A percentile compares a stretch with the other conserved stretches of the same genome.
These are phyloP conservation scores for Fomitopsis palustris DNA, from an alignment of 1,284 basidiomycete genomes.

Conservation along the genomic window DNA sequence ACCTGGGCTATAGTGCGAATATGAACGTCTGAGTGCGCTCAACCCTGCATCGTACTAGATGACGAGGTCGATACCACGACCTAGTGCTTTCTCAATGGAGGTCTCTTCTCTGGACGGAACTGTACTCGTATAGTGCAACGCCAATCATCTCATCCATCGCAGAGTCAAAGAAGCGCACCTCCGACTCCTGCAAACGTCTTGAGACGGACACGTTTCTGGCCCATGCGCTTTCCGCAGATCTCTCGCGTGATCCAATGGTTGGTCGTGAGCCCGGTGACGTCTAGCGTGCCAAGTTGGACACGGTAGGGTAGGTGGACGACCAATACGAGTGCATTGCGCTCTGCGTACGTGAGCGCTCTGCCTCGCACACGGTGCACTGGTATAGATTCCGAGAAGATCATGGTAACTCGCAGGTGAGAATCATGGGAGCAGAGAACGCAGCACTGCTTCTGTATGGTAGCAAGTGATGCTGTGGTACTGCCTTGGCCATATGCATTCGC, in stretches of 20 bases:
- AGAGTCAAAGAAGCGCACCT: too few species aligned
- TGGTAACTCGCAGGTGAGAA: too few species aligned
- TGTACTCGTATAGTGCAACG: too few species aligned
- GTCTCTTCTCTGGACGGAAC: too few species aligned
- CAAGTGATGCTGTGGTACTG: too few species aligned
- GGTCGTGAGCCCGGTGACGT: constrained; percentile 67
- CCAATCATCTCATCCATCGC: too few species aligned
- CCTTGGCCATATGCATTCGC: too few species aligned
- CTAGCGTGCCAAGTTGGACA: constrained; percentile 71
- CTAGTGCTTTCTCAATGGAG: constrained; percentile 61
- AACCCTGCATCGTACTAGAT: constrained; percentile 84
- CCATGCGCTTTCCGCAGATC: constrained; percentile 64
- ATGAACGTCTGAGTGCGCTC: too few species aligned
- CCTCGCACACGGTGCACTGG: too few species aligned
- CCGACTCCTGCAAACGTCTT: constrained; percentile 66
- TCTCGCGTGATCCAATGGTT: constrained; percentile 47
- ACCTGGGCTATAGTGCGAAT: too few species aligned
- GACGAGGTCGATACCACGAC: constrained; percentile 65
- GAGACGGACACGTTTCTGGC: constrained; percentile 67
- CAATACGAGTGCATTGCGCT: constrained; percentile 70
- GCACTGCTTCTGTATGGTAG: too few species aligned
- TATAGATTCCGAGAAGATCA: too few species aligned
- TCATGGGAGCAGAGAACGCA: background rate
- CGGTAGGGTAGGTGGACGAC: constrained; percentile 76
- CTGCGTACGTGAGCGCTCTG: constrained; percentile 65